These are phyloP conservation scores for Trametes punicea DNA, from an alignment of 768 basidiomycete species.

Conservation along the genomic window DNA sequence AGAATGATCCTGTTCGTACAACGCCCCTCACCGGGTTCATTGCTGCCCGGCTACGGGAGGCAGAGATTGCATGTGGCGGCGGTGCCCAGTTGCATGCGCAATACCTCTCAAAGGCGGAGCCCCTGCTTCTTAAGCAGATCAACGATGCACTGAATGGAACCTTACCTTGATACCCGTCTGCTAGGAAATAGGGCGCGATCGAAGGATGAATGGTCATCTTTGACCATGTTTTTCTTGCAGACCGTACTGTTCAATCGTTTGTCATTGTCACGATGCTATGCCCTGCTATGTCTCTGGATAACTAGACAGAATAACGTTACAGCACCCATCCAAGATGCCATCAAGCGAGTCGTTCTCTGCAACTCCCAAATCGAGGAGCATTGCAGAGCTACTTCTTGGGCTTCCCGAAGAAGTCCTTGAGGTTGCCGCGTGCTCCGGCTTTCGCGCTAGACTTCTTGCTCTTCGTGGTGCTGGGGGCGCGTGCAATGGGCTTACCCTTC, in stretches of 20 bases:
- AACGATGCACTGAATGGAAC: slow-evolving; percentile 21
- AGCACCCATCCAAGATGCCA: no score
- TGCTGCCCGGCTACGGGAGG: slow-evolving; percentile 55
- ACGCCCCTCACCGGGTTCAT: slow-evolving; percentile 62
- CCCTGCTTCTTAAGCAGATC: slow-evolving; percentile 70
- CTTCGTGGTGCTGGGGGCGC: slow-evolving; percentile 9
- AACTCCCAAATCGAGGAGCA: no score
- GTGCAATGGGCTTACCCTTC: slow-evolving; percentile 14
- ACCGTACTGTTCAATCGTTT: neutral
- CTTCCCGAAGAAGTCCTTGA: slow-evolving; percentile 27
- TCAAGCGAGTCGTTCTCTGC: no score
- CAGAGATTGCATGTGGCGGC: slow-evolving; percentile 59
- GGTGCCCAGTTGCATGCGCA: slow-evolving; percentile 52
- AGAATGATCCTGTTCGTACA: slow-evolving; percentile 70
- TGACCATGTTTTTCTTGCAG: no score
- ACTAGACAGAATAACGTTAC: neutral
- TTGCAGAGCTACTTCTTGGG: slow-evolving; percentile 17
- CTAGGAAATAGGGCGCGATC: neutral
- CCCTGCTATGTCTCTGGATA: neutral
- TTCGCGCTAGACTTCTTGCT: slow-evolving; percentile 16
- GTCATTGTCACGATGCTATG: neutral
- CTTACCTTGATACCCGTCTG: neutral
- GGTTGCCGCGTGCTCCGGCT: slow-evolving; percentile 18
- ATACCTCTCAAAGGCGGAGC: slow-evolving; percentile 67
- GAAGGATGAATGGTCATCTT: no score